phyloP scores from a whole-genome alignment of 2,329 filamentous ascomycete species.

The Alternaria solani region DNA sequence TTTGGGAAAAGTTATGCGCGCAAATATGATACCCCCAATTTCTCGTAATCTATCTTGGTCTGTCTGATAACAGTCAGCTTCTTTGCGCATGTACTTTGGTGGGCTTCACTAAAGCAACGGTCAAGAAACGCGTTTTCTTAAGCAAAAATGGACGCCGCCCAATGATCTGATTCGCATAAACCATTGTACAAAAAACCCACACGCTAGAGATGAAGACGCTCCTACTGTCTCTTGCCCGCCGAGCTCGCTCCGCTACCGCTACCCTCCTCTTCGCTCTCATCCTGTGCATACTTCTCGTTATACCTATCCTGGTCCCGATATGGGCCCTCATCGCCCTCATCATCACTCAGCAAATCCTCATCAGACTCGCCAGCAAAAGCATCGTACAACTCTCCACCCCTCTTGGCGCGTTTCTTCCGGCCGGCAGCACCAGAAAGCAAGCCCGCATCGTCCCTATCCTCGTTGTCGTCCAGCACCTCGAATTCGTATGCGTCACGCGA shows the following conservation, averaged over 20 bases:
- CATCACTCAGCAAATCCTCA: conserved; percentile 66
- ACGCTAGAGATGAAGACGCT: background rate
- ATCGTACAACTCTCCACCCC: conserved; percentile 93
- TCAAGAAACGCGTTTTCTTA: background rate
- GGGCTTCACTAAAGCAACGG: background rate
- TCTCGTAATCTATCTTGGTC: background rate
- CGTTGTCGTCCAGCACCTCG: conserved; percentile 86
- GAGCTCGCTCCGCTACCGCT: conserved; percentile 32
- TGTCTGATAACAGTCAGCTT: background rate
- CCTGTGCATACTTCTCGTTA: conserved; percentile 43
- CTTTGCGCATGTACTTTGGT: background rate
- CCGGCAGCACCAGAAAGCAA: conserved; percentile 48
- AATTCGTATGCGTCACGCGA: conserved; percentile 90
- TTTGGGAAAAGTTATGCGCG: conserved; percentile 4
- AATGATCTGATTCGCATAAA: conserved; percentile 20
- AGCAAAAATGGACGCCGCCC: conserved; percentile 24
- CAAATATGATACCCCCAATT: conserved; percentile 28
- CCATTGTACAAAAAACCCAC: conserved; percentile 2
- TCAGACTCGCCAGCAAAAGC: conserved; percentile 95
- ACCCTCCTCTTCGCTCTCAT: conserved; percentile 36
- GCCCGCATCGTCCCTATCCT: conserved; percentile 65
- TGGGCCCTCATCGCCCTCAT: conserved; percentile 50
- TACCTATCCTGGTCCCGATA: conserved; percentile 44
- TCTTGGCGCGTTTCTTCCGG: conserved; percentile 59
- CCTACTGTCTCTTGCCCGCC: conserved; percentile 38